Percentiles rank a stretch among this genome's conserved stretches.
These are phyloP conservation scores for Coemansia sp. DNA, from an alignment of 192 early-diverging fungal species.

Conservation along the genomic window DNA sequence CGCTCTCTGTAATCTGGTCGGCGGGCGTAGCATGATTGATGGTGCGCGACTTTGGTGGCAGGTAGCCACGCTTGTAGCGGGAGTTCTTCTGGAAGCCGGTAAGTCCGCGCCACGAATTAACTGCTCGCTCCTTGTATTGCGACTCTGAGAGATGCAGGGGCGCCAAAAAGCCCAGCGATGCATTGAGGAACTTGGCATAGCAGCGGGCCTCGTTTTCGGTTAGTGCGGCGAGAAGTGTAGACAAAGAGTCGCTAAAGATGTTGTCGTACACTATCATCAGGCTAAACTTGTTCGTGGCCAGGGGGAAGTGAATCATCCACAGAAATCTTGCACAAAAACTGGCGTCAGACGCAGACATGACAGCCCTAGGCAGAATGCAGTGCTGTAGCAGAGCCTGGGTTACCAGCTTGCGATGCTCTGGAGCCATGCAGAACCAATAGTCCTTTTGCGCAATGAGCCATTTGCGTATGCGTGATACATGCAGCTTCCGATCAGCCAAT, in stretches of 20 bases:
- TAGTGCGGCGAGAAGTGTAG: slow-evolving; percentile 35
- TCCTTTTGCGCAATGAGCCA: slow-evolving; percentile 53
- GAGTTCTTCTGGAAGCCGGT: slow-evolving; percentile 38
- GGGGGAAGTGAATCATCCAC: slow-evolving; percentile 50
- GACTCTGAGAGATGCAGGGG: slow-evolving; percentile 25
- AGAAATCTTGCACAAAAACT: slow-evolving; percentile 50
- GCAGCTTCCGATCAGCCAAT: slow-evolving; percentile 31
- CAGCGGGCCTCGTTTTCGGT: slow-evolving; percentile 48
- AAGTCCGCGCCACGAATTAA: slow-evolving; percentile 43
- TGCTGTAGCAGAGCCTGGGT: slow-evolving; percentile 43
- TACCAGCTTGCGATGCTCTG: slow-evolving; percentile 30
- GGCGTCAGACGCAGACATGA: slow-evolving; percentile 46
- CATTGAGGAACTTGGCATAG: slow-evolving; percentile 44
- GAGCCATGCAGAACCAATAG: slow-evolving; percentile 53
- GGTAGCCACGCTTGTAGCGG: slow-evolving; percentile 42
- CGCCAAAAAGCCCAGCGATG: slow-evolving; percentile 34
- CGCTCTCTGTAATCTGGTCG: slow-evolving; percentile 1
- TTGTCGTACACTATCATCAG: slow-evolving; percentile 47
- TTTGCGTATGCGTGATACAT: slow-evolving; percentile 41
- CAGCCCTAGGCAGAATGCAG: slow-evolving; percentile 41
- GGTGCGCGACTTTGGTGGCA: slow-evolving; percentile 48
- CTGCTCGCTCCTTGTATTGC: slow-evolving; percentile 38
- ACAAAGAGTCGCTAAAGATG: slow-evolving; percentile 29
- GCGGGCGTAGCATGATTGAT: slow-evolving; percentile 20
- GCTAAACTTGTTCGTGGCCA: slow-evolving; percentile 54